Evolutionary conservation across 768 basidiomycete genomes (phyloP), one percentile per base, ranked within the genome.

Genomic region (Leccinum ochraceum): DNA sequence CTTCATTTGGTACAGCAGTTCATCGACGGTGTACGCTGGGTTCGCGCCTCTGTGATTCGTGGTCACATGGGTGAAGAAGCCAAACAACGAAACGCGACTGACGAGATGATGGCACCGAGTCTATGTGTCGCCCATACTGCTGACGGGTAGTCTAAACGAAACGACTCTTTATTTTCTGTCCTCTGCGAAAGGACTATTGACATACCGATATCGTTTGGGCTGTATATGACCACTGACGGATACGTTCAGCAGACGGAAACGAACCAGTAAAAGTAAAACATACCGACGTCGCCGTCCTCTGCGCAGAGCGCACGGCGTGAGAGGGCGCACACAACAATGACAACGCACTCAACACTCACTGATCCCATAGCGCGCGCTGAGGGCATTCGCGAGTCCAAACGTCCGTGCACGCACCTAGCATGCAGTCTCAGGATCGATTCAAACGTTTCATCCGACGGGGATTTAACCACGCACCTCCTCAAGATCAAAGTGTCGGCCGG

Each of bases 201-300:
- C 74, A 63, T 56, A 87, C 87, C 86, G 28, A 84, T 74, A 67
- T 86, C 79, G 64, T 89, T 89, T 13, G 85, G 83, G 63, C 86
- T 84, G 71, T 84, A 84, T 39, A 89, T 65, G 66, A 86, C 85
- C 48, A 87, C 87, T 87, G 51, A 22, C 22, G 20, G 6, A 56
- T 17, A 59, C 28, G 17, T 37, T 67, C 30, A 67, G 48, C 49
- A 60, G 32, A 44, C 32, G 42, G 30, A 17, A 5, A n/a, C 50
- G 5, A 53, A 24, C 37, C 9, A 51, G 37, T 44, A 37, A 14
- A 32, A 9, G 7, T 8, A 54, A 39, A 14, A 73, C 75, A 7
- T 67, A 87, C 86, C 84, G 34, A 84, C 79, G 60, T 86, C 83
- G 54, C 79, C 71, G 22, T 78, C 76, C 60, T 73, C 86, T 87